phyloP scores from a whole-genome alignment of 257 asterid species.

The Solanum peruvianum region DNA sequence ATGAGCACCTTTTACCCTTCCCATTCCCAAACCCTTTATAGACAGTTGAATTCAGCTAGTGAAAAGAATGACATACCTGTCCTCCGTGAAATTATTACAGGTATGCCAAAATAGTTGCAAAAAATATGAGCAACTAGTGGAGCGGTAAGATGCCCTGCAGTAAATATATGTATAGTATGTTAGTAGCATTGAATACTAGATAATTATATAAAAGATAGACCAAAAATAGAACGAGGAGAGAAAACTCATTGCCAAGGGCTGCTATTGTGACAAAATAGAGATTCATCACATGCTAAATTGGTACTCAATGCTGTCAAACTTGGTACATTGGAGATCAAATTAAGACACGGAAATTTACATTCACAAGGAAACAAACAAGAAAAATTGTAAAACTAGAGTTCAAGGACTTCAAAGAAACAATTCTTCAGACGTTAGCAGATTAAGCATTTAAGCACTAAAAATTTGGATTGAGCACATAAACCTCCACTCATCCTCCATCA shows the following conservation, averaged over 20 bases:
- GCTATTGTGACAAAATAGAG: neutral
- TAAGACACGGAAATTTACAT: neutral
- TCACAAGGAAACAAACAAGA: neutral
- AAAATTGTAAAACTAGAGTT: neutral
- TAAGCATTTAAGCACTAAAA: neutral
- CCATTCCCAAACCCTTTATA: neutral
- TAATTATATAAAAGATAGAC: neutral
- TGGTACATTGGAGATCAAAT: neutral
- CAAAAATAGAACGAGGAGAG: neutral
- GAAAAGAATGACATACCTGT: conserved; percentile 37
- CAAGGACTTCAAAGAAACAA: neutral
- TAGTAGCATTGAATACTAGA: neutral
- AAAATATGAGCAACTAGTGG: conserved; percentile 85
- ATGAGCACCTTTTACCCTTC: neutral
- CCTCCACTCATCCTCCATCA: neutral
- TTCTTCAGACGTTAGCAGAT: neutral
- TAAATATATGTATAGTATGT: neutral
- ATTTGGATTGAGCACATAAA: neutral
- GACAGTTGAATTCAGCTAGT: neutral
- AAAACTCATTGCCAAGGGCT: neutral
- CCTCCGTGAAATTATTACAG: conserved; percentile 40
- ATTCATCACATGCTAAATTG: neutral
- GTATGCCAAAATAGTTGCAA: conserved; percentile 94
- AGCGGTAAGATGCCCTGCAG: conserved; percentile 68
- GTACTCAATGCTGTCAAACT: neutral